phyloP scores from a whole-genome alignment of 108 stramenopile genomes.

The Cylindrotheca fusiformis region DNA sequence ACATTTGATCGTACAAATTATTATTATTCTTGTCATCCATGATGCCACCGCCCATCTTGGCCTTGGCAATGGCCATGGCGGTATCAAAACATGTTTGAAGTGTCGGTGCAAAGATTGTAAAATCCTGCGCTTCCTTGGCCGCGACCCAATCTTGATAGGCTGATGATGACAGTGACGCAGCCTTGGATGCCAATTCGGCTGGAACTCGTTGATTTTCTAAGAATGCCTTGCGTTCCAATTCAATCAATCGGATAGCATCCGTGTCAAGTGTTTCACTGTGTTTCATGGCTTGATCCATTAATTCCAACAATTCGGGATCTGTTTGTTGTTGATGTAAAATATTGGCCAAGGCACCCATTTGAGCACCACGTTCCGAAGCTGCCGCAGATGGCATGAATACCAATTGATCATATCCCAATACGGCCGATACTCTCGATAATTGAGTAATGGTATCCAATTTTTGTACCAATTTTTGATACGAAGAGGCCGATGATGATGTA shows the following conservation, averaged over 20 bases:
- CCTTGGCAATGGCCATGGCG: conserved; percentile 50
- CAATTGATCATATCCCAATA: conserved; percentile 48
- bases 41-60: conserved; percentile 25
- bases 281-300: conserved; percentile 31
- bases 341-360: conserved; percentile 62
- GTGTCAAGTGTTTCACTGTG: conserved; percentile 10
- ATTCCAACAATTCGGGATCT: conserved; percentile 34
- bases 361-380: conserved; percentile 54
- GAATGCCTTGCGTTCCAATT: conserved; percentile 46
- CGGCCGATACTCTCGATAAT: conserved; percentile 10
- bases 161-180: conserved; percentile 50
- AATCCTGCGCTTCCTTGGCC: conserved; percentile 60
- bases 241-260: conserved; percentile 38
- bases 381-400: conserved; percentile 73
- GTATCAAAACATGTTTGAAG: conserved; percentile 65
- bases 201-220: conserved; percentile 52
- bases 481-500: not conserved
- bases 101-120: conserved; percentile 41
- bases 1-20: conserved; percentile 30
- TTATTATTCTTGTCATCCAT: not conserved
- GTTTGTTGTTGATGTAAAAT: conserved; percentile 69
- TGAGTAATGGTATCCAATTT: conserved; percentile 28
- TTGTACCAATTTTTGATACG: conserved; percentile 4
- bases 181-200: conserved; percentile 46
- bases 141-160: conserved; percentile 73